phyloP scores from a whole-genome alignment of 495 filamentous ascomycete genomes.

The Neurospora sp. region DNA sequence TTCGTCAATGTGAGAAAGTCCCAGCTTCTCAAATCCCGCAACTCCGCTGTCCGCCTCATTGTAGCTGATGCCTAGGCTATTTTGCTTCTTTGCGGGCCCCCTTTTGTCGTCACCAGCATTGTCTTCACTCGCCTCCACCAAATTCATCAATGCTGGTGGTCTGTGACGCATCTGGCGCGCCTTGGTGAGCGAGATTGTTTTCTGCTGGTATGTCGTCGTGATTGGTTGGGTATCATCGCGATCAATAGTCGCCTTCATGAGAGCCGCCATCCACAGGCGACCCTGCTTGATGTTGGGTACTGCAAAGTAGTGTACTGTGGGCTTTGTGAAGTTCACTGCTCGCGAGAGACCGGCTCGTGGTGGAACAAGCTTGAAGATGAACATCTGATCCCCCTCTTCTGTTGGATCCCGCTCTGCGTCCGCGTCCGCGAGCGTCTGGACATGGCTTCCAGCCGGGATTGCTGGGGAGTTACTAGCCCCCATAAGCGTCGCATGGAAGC shows the following conservation, averaged over 20 bases:
- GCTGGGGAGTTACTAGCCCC: constrained; percentile 69
- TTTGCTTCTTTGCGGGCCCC: constrained; percentile 3
- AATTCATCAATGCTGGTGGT: constrained; percentile 75
- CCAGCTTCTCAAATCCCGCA: constrained; percentile 36
- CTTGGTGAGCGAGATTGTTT: constrained; percentile 81
- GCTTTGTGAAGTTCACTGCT: constrained; percentile 94
- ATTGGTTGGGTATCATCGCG: constrained; percentile 70
- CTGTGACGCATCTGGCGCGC: constrained; percentile 72
- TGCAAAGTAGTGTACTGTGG: constrained; percentile 94
- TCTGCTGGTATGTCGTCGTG: constrained; percentile 86
- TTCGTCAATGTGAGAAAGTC: constrained; percentile 28
- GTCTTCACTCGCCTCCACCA: constrained; percentile 44
- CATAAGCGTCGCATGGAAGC: constrained; percentile 84
- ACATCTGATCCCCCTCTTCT: constrained; percentile 50
- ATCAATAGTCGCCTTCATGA: constrained; percentile 99
- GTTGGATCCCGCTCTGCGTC: constrained; percentile 32
- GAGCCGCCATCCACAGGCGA: constrained; percentile 92
- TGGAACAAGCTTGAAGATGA: constrained; percentile 97
- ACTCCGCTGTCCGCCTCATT: constrained; percentile 39
- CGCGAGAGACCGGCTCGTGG: constrained; percentile 79
- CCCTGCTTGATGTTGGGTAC: constrained; percentile 82
- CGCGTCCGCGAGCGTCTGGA: constrained; percentile 40
- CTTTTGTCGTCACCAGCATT: constrained; percentile 10
- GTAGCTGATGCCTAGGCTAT: constrained; percentile 7
- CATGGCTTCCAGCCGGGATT: constrained; percentile 54